These are phyloP conservation scores for Saccharomyces hybrid DNA, from an alignment of 1,139 yeast species.

Conservation along the genomic window DNA sequence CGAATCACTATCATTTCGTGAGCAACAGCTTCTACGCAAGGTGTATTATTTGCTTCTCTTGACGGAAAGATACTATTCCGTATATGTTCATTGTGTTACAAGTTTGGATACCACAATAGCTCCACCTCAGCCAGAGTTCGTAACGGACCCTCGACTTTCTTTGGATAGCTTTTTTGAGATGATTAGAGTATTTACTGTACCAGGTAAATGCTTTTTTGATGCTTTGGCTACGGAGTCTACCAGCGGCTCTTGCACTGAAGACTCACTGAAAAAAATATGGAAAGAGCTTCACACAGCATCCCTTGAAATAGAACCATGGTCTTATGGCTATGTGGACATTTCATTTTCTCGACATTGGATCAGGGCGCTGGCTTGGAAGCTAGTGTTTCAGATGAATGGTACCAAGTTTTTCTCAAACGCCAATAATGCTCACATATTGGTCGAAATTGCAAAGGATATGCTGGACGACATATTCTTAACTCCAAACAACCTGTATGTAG, in stretches of 20 bases:
- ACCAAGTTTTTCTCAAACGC: background rate
- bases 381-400: background rate
- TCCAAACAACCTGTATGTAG: background rate
- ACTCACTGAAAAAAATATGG: background rate
- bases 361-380: background rate
- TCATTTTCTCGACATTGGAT: background rate
- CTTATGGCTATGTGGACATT: background rate
- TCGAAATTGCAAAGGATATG: background rate
- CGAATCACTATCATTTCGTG: background rate
- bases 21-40: background rate
- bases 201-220: background rate
- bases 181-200: background rate
- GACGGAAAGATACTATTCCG: background rate
- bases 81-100: background rate
- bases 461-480: background rate
- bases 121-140: background rate
- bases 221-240: background rate
- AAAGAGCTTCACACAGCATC: background rate
- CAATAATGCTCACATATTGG: background rate
- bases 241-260: background rate
- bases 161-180: background rate
- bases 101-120: background rate
- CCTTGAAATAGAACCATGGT: background rate
- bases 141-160: background rate
- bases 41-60: background rate